Evolutionary conservation across 129 eudicot species (phyloP), one percentile per base, ranked within the genome.

Genomic region (Chrysanthemum seticuspe): DNA sequence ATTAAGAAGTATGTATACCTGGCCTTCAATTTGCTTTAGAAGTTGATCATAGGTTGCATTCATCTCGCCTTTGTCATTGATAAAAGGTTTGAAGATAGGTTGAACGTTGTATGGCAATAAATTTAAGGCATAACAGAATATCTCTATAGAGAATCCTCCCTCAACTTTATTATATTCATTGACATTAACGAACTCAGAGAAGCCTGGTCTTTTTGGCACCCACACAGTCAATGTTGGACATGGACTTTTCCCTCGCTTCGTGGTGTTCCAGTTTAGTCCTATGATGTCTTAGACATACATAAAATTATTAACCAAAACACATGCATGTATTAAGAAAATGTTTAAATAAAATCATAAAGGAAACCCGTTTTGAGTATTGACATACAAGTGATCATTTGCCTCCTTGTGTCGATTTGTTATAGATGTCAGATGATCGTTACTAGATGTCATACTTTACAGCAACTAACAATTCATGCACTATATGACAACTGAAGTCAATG

Each of bases 121-220:
- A 1, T 74, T 40, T 19, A 74, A 63, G 4, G 78, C 78, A 51
- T 74, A 56, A 29, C 78, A 74, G 3, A 74, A 74, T 51, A 74
- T 16, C 36, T 70, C 78, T 50, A 74, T 50, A 19, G 71, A 74
- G 62, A 74, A 74, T 62, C 78, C 78, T 2, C 70, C 78, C 52
- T 62, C 51, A 6, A 62, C 78, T n/a, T 74, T 40, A 3, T 4
- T 48, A 47, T 74, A 2, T 3, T 61, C 6, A 3, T 73, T 49
- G 15, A 73, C 13, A 10, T 73, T 10, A 14, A 73, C 69, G 2
- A 73, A 61, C 61, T 73, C 77, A 6, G 34, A 5, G 50, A 61
- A 73, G 31, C 77, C 77, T 4, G n/a, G 0, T 23, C 48, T 73
- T 40, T 73, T 73, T 61, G 77, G 77, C 12, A 73, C 77, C 77